Evolutionary conservation across 441 rosid species (phyloP).

Genomic region (Kokia cookei): DNA sequence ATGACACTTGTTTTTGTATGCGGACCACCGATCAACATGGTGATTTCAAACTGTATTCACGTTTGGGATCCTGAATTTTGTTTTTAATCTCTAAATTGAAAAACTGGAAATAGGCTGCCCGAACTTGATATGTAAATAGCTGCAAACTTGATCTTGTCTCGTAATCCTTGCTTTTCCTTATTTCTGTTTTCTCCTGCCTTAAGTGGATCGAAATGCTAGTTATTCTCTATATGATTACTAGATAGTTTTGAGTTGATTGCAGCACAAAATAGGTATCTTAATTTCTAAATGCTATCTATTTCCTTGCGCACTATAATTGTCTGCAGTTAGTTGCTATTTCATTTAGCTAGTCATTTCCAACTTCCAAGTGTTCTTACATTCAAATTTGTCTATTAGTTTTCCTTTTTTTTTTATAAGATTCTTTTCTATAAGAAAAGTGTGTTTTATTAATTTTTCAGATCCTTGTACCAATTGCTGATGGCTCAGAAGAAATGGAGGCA

Average conservation of each 20-base stretch:
- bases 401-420: background rate
- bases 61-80: background rate
- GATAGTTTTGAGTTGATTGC: background rate
- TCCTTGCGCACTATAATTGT: background rate
- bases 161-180: background rate
- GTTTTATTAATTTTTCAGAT: slow-evolving; percentile 35
- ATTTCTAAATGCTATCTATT: background rate
- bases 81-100: background rate
- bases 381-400: background rate
- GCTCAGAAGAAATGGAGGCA: slow-evolving; percentile 97
- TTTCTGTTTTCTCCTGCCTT: background rate
- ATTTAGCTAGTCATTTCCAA: background rate
- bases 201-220: background rate
- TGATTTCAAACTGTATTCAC: background rate
- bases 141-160: background rate
- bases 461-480: slow-evolving; percentile 86
- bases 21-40: background rate
- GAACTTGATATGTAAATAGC: background rate
- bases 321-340: background rate
- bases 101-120: background rate
- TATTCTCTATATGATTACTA: background rate
- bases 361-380: background rate
- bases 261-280: background rate
- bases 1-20: background rate
- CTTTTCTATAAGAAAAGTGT: background rate